phyloP scores from a whole-genome alignment of 768 basidiomycete genomes.

The Favolaschia claudopus region DNA sequence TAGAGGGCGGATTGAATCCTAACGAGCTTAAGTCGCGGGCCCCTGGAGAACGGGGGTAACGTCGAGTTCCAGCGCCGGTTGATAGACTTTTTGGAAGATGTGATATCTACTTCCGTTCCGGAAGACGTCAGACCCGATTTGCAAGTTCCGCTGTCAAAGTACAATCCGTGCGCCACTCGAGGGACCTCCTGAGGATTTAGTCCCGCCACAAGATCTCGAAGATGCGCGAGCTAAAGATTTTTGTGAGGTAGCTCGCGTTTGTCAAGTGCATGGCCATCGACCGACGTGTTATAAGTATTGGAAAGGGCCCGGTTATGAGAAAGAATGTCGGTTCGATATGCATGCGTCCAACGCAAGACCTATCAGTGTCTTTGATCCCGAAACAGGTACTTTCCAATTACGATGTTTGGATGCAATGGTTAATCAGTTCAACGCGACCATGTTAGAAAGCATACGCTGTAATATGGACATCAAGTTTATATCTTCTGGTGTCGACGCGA shows the following conservation, averaged over 20 bases:
- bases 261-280: background rate
- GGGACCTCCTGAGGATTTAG: background rate
- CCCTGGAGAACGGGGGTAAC: background rate
- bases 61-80: background rate
- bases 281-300: constrained; percentile 3
- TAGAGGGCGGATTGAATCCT: background rate
- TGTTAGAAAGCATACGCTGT: constrained; percentile 6
- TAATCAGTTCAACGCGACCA: constrained; percentile 6
- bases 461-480: no score
- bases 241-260: background rate
- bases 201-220: background rate
- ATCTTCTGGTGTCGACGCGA: constrained; percentile 35
- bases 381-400: background rate
- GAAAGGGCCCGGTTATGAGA: background rate
- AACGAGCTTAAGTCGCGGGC: background rate
- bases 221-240: background rate
- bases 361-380: background rate
- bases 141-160: background rate
- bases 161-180: background rate
- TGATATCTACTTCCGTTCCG: background rate
- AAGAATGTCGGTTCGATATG: background rate
- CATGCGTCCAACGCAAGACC: background rate
- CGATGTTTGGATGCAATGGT: constrained; percentile 2
- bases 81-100: background rate
- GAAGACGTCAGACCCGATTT: background rate